phyloP scores from a whole-genome alignment of 371 early-diverging fungal genomes.

The Entomophthora muscae region DNA sequence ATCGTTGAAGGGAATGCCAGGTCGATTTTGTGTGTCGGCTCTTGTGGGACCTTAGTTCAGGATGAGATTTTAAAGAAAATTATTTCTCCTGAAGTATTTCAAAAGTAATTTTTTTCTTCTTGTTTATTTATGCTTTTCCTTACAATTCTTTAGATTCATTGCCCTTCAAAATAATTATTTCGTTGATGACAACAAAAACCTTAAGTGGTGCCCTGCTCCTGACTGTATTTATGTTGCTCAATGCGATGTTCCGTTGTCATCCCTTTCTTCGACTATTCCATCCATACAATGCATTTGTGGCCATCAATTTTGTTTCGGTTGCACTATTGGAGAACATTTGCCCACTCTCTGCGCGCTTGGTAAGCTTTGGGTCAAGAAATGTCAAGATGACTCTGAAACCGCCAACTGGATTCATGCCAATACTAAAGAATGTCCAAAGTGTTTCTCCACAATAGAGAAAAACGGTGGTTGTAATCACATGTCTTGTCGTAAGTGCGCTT shows the following conservation, averaged over 20 bases:
- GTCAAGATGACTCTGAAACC: conserved; percentile 93
- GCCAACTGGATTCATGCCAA: conserved; percentile 93
- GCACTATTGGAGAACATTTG: conserved; percentile 74
- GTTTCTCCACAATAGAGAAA: conserved; percentile 89
- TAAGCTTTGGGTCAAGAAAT: conserved; percentile 83
- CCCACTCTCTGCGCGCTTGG: conserved; percentile 80
- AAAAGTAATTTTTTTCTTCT: conserved; percentile 25
- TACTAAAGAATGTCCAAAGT: conserved; percentile 92
- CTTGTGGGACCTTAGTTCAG: conserved; percentile 68
- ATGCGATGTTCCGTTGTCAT: conserved; percentile 51
- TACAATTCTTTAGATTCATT: not conserved
- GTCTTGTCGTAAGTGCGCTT: conserved; percentile 72
- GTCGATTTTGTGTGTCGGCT: conserved; percentile 65
- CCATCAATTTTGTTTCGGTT: conserved; percentile 84
- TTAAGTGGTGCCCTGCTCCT: conserved; percentile 92
- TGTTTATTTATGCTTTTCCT: conserved; percentile 1
- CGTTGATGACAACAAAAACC: conserved; percentile 63
- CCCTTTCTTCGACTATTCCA: conserved; percentile 60
- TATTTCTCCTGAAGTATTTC: conserved; percentile 25
- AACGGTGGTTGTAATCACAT: conserved; percentile 94
- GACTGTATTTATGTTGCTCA: conserved; percentile 88
- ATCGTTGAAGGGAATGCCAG: conserved; percentile 68
- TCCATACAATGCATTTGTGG: conserved; percentile 70
- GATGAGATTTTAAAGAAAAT: conserved; percentile 50
- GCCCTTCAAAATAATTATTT: conserved; percentile 30